These are phyloP conservation scores for Prinsepia uniflora DNA, from an alignment of 306 rosid genomes.

Conservation along the genomic window DNA sequence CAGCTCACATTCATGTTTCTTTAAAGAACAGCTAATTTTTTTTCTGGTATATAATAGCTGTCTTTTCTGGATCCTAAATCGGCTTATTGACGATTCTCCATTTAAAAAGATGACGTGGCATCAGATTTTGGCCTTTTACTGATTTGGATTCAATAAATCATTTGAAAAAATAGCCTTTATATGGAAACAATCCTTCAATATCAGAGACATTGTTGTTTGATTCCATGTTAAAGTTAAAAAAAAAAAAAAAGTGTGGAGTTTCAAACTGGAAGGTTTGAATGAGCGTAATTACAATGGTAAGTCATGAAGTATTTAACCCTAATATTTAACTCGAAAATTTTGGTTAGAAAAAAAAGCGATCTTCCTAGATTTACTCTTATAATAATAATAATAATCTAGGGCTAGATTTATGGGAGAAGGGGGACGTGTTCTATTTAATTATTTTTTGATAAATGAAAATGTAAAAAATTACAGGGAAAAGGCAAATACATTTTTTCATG, in stretches of 20 bases:
- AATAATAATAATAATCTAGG: background rate
- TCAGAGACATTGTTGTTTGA: too few species aligned
- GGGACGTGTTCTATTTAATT: background rate
- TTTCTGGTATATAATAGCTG: conserved; percentile 24
- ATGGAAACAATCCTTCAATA: too few species aligned
- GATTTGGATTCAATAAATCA: background rate
- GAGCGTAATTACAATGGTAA: too few species aligned
- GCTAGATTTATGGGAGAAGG: background rate
- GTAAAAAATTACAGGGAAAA: background rate
- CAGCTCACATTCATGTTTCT: conserved; percentile 8
- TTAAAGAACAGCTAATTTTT: background rate
- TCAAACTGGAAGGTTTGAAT: background rate
- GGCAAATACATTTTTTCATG: background rate
- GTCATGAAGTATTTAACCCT: too few species aligned
- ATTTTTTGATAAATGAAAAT: background rate
- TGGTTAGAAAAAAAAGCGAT: background rate
- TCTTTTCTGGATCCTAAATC: conserved; percentile 36
- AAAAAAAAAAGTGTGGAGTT: background rate
- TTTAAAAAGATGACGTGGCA: conserved; percentile 34
- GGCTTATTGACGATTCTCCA: conserved; percentile 26
- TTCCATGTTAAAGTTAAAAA: background rate
- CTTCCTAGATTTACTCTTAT: background rate
- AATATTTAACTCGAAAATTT: too few species aligned
- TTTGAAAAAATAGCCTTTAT: background rate
- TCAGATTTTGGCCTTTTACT: conserved; percentile 12